Base-by-base conservation (phyloP, 2,329 filamentous ascomycete genomes). In the Talaromyces rugulosus region DNA sequence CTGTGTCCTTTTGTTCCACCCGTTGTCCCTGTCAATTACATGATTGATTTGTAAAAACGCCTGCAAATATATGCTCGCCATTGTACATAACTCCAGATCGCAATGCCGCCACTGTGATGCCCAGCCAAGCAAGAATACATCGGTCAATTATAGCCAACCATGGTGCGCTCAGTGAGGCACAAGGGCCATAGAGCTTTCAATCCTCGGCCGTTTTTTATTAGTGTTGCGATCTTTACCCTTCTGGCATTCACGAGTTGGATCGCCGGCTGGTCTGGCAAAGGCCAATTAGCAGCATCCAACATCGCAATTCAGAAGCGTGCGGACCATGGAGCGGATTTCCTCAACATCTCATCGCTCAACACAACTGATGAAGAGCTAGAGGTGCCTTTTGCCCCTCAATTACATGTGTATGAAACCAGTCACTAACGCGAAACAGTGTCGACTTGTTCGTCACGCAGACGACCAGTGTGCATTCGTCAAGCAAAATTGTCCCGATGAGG, bases 401-500 rank as follows among this genome's bases (percentile, higher is more conserved):
- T 16, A 14, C 50, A 5, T n/a, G 34, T 53, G 1, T n/a, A 3
- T n/a, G 31, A 8, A 1, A 6, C 0, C 23, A n/a, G 8, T 54
- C 27, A 47, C 56, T 59, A 42, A 56, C 34, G 23, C 65, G 16
- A 14, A 58, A 18, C 56, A 93, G 80, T 99, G 95, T 73, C 88
- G 88, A 63, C 80, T 90, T 36, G 91, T 99, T 60, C 91, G 95
- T 75, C 78, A 85, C 55, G 89, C 87, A 58, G 71, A 81, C 63
- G 90, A 99, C 74, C 87, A 97, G 78, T 99, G 95, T 80, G 87
- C 87, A 67, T 98, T 95, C 76, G 87, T 98, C 62, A 86, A 83
- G 67, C 81, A 83, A 61, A 90, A 97, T 75, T 99, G 95, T 75
- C 82, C 84, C 36, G 92, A 96, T 70, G 91, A 97, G 77, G 90